Base-by-base conservation (phyloP, 2,329 filamentous ascomycete species). In the Penicillium hordei region DNA sequence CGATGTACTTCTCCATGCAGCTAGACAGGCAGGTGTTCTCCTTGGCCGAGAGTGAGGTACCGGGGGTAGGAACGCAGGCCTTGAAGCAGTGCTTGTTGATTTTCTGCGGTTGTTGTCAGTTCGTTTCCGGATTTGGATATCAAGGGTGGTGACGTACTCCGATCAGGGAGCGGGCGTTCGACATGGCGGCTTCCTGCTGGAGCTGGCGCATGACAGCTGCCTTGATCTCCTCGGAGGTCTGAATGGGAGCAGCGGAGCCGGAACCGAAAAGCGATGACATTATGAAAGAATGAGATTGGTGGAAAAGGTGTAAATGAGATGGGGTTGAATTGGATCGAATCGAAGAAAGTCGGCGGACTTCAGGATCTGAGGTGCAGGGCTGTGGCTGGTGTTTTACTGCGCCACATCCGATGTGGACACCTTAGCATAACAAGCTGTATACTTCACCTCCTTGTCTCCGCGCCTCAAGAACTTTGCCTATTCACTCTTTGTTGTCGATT, bases 1-100 rank as follows among this genome's bases (percentile, higher is more conserved):
- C 78, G 81, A 93, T 90, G 81, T 93, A 93, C 76, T 93, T 93
- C 69, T 93, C 89, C 85, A 92, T 90, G 80, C 90, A 93, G 60
- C 83, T 81, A 21, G 83, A 89, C 70, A 90, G 82, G 79, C 90
- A 93, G 23, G 83, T 81, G 70, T 86, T 81, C 74, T 93, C 90
- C 75, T 82, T 76, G 75, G 82, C 84, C 49, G 86, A 87, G 55
- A 93, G 77, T 53, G 84, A 86, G 49, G 81, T 74, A 57, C 88
- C 87, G 53, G 90, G 75, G 70, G 88, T 86, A 49, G 88, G 81
- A 17, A 93, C 79, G 75, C 90, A 93, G 73, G 86, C 87, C 46
- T 90, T 85, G 79, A 91, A 93, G 80, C 90, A 93, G 76, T 88
- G 86, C 68, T 89, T 83, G 76, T 92, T 90, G 75, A 93, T 83